Conservation (phyloP, 768 basidiomycete genomes). For the Auriscalpium vulgare region DNA sequence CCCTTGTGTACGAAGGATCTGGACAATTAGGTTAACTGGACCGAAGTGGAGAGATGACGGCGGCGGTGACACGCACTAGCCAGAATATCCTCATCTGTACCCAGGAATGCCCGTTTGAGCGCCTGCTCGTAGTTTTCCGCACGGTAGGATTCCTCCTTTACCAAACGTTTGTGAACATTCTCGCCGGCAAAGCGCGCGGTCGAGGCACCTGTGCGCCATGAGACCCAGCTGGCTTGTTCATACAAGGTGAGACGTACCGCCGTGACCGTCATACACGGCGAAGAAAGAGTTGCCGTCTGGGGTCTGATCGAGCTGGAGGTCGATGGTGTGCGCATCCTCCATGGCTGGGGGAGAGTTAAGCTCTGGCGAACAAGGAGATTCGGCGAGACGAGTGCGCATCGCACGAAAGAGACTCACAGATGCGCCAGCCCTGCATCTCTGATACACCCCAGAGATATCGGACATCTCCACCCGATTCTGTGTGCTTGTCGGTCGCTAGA, state of each 20-base stretch:
- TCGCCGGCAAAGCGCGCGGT: slow-evolving; percentile 85
- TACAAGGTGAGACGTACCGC: slow-evolving; percentile 46
- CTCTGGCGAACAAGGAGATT: neutral
- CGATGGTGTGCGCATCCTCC: slow-evolving; percentile 89
- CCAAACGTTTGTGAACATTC: slow-evolving; percentile 72
- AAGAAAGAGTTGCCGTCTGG: slow-evolving; percentile 67
- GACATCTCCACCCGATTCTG: slow-evolving; percentile 62
- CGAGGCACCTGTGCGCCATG: slow-evolving; percentile 47
- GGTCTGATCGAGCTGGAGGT: slow-evolving; percentile 59
- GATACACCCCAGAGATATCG: slow-evolving; percentile 70
- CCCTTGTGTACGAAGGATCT: slow-evolving; percentile 84
- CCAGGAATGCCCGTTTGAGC: slow-evolving; percentile 83
- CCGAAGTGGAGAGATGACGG: neutral
- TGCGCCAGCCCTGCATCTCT: slow-evolving; percentile 99
- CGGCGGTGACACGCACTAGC: slow-evolving; percentile 45
- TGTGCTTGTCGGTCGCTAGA: slow-evolving; percentile 76
- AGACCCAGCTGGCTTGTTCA: slow-evolving; percentile 1
- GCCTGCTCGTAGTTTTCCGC: slow-evolving; percentile 65
- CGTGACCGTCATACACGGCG: slow-evolving; percentile 97
- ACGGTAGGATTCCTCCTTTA: slow-evolving; percentile 65
- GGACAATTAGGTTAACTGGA: neutral
- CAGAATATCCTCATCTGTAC: slow-evolving; percentile 90
- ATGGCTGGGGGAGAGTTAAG: slow-evolving; percentile 54
- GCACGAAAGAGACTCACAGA: slow-evolving; percentile 56
- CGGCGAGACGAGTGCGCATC: neutral